Base-by-base conservation (phyloP, 192 early-diverging fungal species). In the Podila epicladia region DNA sequence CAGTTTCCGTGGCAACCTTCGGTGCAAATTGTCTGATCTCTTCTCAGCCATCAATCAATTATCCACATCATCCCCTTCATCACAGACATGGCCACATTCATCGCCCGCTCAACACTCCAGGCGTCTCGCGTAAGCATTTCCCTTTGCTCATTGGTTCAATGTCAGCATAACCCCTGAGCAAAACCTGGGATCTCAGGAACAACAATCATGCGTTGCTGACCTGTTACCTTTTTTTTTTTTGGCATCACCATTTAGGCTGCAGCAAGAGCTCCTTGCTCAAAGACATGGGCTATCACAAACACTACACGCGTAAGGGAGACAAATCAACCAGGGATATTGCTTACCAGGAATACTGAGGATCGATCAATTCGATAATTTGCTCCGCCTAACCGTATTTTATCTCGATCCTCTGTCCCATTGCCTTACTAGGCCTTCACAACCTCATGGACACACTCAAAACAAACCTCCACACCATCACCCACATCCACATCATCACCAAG, bases 51-150 rank as follows among this genome's bases (percentile, higher is more conserved):
- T 45, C 41, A 45, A 37, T 37, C 35, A 37, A 37, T 17, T 45
- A 45, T 15, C 41, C 41, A 45, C 15, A 45, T 45, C 41, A 5
- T 49, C 15, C 1, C 24, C 12, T 67, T 24, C 19, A 26, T 17
- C n/a, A 4, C 29, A 35, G 12, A 51, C 48, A 62, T 78, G 75
- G 64, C 58, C 37, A 22, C 59, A 17, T 65, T 64, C 5, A 19
- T 78, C 64, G 64, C 75, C 48, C 69, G 75, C 65, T 66, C 75
- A 20, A 37, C 55, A 28, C 49, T 71, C 55, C 74, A 76, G 48
- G 51, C 67, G 64, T 53, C 50, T 50, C 74, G 74, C 33, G 74
- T 76, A 76, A 33, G 74, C 19, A 17, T 9, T 24, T 33, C 28
- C 6, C n/a, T n/a, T 22, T 4, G 49, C 12, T 13, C 2, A 1